These are phyloP conservation scores for Chaetomium sp. DNA, from an alignment of 2,329 filamentous ascomycete species.

Conservation along the genomic window DNA sequence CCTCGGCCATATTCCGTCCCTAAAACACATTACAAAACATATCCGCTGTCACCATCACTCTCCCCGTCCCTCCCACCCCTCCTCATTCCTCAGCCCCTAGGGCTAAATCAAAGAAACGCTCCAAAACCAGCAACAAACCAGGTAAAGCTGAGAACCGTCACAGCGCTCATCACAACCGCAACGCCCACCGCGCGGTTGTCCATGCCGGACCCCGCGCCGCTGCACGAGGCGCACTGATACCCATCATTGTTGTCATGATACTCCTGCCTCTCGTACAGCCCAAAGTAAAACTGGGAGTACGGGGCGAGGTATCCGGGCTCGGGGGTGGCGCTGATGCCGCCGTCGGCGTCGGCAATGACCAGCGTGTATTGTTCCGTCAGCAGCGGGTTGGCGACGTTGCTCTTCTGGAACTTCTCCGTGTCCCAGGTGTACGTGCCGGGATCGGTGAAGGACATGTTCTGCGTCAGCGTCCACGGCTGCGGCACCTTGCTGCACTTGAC, in stretches of 20 bases:
- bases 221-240: conserved; percentile 62
- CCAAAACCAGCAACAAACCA: conserved; percentile 62
- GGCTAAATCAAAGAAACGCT: conserved; percentile 32
- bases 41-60: conserved; percentile 14
- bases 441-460: conserved; percentile 62
- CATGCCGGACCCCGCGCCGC: conserved; percentile 50
- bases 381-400: conserved; percentile 50
- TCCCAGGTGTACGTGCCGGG: conserved; percentile 61
- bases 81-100: background rate
- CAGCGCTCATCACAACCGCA: conserved; percentile 55
- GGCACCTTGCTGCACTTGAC: conserved; percentile 56
- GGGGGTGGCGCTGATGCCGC: conserved; percentile 51
- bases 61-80: background rate
- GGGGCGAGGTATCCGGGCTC: conserved; percentile 59
- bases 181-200: conserved; percentile 54
- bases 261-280: conserved; percentile 56
- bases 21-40: conserved; percentile 29
- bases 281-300: conserved; percentile 55
- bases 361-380: conserved; percentile 61
- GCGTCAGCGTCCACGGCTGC: conserved; percentile 62
- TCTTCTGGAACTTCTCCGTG: conserved; percentile 49
- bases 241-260: conserved; percentile 54
- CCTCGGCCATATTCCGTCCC: background rate
- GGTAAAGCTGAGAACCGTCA: conserved; percentile 63
- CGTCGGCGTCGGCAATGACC: conserved; percentile 62